These are phyloP conservation scores for Amanita pallidorosea DNA, from an alignment of 768 basidiomycete species.

Conservation along the genomic window DNA sequence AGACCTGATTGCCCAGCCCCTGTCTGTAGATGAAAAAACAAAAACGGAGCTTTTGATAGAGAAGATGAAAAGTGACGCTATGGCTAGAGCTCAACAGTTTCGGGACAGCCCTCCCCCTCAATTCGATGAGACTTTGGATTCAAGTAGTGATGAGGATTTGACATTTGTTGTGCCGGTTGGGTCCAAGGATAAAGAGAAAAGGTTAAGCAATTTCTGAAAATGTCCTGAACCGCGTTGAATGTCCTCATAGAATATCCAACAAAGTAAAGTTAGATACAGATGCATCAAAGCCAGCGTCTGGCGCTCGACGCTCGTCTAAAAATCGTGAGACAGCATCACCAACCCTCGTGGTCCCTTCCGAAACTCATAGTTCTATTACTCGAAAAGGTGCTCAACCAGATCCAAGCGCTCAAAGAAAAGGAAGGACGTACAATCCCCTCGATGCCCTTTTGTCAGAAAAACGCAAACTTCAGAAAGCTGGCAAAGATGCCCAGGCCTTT, in stretches of 20 bases:
- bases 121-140: conserved; percentile 36
- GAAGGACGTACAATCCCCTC: conserved; percentile 35
- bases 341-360: not conserved
- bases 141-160: conserved; percentile 35
- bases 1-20: conserved; percentile 10
- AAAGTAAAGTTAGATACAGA: not conserved
- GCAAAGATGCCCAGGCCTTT: conserved; percentile 30
- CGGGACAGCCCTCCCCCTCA: conserved; percentile 27
- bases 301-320: not conserved
- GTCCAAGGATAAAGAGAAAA: conserved; percentile 5
- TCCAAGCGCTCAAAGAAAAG: not conserved
- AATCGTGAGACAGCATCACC: not conserved
- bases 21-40: conserved; percentile 23
- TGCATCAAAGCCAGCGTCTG: not conserved
- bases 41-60: conserved; percentile 54
- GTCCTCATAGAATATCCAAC: not conserved
- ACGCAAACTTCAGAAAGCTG: conserved; percentile 22
- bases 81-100: conserved; percentile 32
- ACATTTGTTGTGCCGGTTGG: not conserved
- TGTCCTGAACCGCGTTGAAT: not conserved
- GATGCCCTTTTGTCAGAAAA: conserved; percentile 47
- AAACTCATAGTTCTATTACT: not conserved
- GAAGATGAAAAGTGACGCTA: conserved; percentile 53
- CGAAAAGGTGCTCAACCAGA: not conserved
- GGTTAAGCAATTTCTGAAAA: not conserved